Evolutionary conservation across 306 rosid species (phyloP), one percentile per base, ranked within the genome.

Genomic region (Sicyos edulis): DNA sequence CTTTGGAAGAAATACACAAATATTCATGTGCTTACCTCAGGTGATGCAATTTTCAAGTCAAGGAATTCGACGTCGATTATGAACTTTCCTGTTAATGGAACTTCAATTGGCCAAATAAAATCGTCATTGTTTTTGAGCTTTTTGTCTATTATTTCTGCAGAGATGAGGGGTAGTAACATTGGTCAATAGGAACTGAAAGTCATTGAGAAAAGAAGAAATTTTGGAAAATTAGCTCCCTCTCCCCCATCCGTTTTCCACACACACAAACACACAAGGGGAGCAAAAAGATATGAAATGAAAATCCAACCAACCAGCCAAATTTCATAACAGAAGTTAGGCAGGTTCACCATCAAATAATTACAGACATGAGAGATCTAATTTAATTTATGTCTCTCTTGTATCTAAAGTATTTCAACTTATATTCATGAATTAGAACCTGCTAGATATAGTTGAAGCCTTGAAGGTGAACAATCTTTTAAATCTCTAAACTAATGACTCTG

Each of bases 61-160:
- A 91, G 91, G 83, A 95, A 95, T 80, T 95, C 97, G 49, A 95
- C 86, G 69, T 95, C 99, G 32, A 95, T 91, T 49, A 95, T 89
- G 92, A 89, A 89, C 77, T 95, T 95, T 49, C 99, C 99, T 3
- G 97, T 86, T 54, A 95, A 77, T 37, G 99, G 97, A 76, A 91
- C 91, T 83, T 95, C 99, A 70, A 91, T 77, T 73, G 89, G 82
- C 99, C 99, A 95, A 75, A 91, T 88, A 76, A 95, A 95, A 74
- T 89, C 99, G 19, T 93, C 99, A 76, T 81, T 89, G 80, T 58
- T 87, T 82, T 87, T 95, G 58, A 95, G 79, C 85, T 85, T 80
- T 75, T 66, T 95, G 83, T 95, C 96, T 77, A 70, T 86, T 17
- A 95, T 78, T 72, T 83, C 99, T 95, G 84, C 76, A 87, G 21